Conservation (phyloP, 2,329 filamentous ascomycete species). For the Aspergillus aculeatus region DNA sequence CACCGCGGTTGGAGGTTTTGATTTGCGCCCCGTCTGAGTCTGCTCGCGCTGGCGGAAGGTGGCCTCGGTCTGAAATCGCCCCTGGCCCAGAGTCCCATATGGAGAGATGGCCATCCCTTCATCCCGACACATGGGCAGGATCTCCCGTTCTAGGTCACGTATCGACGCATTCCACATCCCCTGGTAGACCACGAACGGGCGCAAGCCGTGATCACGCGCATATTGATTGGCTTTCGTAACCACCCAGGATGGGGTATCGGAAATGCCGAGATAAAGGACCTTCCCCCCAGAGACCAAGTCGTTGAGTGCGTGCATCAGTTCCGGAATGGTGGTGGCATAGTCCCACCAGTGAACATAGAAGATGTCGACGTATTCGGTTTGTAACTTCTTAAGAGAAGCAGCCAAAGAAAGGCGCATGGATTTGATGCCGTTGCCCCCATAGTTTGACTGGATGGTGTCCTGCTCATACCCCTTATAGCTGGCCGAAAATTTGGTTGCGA, state of each 20-base stretch:
- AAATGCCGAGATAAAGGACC: slow-evolving; percentile 66
- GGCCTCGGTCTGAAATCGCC: slow-evolving; percentile 41
- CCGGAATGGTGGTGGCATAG: slow-evolving; percentile 61
- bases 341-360: slow-evolving; percentile 53
- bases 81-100: slow-evolving; percentile 40
- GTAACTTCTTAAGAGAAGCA: slow-evolving; percentile 31
- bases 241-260: slow-evolving; percentile 67
- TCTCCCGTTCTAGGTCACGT: slow-evolving; percentile 69
- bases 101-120: slow-evolving; percentile 63
- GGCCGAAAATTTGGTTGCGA: slow-evolving; percentile 56
- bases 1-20: slow-evolving; percentile 9
- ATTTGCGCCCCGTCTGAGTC: slow-evolving; percentile 22
- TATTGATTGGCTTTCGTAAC: slow-evolving; percentile 53
- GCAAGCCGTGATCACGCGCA: slow-evolving; percentile 67
- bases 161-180: slow-evolving; percentile 61
- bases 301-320: slow-evolving; percentile 69
- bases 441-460: slow-evolving; percentile 36
- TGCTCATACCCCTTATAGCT: slow-evolving; percentile 30
- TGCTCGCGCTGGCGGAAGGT: slow-evolving; percentile 21
- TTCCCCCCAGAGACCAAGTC: slow-evolving; percentile 60
- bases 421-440: slow-evolving; percentile 39
- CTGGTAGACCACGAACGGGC: slow-evolving; percentile 69
- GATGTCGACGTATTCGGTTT: slow-evolving; percentile 40
- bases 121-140: slow-evolving; percentile 63
- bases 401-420: slow-evolving; percentile 31